Evolutionary conservation across 345 rosid genomes (phyloP).

Genomic region (Physaria fendleri): DNA sequence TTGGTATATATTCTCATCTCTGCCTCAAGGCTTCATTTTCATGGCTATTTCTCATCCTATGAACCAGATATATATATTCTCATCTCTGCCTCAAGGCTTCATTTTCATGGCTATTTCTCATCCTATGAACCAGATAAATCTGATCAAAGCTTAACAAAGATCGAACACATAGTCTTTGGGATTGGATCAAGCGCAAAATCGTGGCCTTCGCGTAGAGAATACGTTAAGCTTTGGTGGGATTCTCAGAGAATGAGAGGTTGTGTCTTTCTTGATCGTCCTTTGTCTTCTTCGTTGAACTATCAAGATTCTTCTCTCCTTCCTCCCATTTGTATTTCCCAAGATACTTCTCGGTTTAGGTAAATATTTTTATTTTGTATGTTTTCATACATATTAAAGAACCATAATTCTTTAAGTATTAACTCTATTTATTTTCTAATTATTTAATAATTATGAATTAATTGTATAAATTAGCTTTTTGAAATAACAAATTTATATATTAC

Average conservation of each 20-base stretch:
- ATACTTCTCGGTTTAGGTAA: slow-evolving; percentile 58
- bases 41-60: slow-evolving; percentile 25
- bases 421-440: too few species aligned
- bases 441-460: too few species aligned
- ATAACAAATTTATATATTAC: too few species aligned
- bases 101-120: slow-evolving; percentile 20
- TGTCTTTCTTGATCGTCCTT: slow-evolving; percentile 40
- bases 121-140: slow-evolving; percentile 25
- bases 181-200: slow-evolving; percentile 48
- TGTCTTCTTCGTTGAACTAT: slow-evolving; percentile 21
- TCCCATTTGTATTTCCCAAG: slow-evolving; percentile 58
- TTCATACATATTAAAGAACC: too few species aligned
- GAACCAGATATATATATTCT: slow-evolving; percentile 31
- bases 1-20: slow-evolving; percentile 43
- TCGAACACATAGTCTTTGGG: slow-evolving; percentile 64
- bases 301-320: slow-evolving; percentile 40
- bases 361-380: too few species aligned
- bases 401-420: too few species aligned
- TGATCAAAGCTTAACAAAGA: slow-evolving; percentile 30
- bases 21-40: slow-evolving; percentile 32
- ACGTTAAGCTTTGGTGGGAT: slow-evolving; percentile 75
- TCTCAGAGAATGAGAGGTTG: slow-evolving; percentile 57
- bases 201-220: slow-evolving; percentile 54
- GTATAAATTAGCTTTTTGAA: too few species aligned
- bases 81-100: slow-evolving; percentile 36